Conservation (phyloP, 176 grass and related monocot species). For the Thinopyrum elongatum region DNA sequence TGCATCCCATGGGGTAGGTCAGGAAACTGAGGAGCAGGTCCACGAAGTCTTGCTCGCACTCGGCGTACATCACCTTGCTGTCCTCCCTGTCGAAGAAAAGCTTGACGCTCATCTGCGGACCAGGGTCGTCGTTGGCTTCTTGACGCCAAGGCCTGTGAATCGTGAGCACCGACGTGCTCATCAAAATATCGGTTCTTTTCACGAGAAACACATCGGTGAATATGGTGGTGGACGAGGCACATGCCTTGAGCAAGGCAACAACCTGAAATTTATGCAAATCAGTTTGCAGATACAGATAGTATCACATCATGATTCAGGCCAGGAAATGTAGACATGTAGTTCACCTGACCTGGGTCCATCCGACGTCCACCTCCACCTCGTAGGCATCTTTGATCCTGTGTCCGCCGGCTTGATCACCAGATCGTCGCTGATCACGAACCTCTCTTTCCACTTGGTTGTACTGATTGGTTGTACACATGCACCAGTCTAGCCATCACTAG, state of each 20-base stretch:
- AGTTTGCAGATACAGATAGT: background rate
- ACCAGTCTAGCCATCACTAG: conserved; percentile 3
- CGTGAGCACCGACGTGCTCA: background rate
- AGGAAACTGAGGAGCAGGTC: background rate
- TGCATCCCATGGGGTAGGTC: background rate
- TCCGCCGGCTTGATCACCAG: background rate
- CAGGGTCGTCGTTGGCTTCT: background rate
- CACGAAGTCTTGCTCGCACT: background rate
- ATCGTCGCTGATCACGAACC: background rate
- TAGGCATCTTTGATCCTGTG: background rate
- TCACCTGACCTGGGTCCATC: background rate
- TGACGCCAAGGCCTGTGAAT: background rate
- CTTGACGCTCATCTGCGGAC: background rate
- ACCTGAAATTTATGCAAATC: background rate
- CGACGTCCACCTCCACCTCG: background rate
- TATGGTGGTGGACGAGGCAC: background rate
- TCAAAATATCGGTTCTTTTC: background rate
- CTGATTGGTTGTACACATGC: background rate
- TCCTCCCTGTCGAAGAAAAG: background rate
- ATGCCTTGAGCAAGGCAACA: background rate
- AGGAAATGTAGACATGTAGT: background rate
- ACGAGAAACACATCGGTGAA: background rate
- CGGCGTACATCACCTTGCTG: background rate
- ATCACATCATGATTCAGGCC: too few relatives aligned
- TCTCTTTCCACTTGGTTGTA: background rate